phyloP scores from a whole-genome alignment of 2,329 filamentous ascomycete species.

The Penicillium sclerotiorum region DNA sequence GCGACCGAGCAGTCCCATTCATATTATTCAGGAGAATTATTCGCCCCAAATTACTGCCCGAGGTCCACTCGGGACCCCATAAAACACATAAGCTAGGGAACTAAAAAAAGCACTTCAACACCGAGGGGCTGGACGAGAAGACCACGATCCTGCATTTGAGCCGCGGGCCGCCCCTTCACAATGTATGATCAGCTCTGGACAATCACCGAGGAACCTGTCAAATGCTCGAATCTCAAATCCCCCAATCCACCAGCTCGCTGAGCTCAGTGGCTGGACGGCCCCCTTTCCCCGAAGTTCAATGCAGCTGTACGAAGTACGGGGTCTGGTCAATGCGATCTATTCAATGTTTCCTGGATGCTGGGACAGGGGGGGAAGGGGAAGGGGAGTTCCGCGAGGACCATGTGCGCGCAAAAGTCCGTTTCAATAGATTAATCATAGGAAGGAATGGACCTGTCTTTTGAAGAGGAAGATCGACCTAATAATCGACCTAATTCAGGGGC shows the following conservation, averaged over 20 bases:
- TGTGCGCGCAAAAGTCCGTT: not conserved
- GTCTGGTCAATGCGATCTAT: not conserved
- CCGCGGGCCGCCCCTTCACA: conserved; percentile 2
- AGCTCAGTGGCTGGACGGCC: not conserved
- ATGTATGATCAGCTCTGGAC: not conserved
- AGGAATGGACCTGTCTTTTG: conserved; percentile 1
- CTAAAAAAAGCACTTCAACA: not conserved
- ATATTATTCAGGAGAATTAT: not conserved
- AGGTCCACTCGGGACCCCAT: conserved; percentile 2
- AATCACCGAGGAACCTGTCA: conserved; percentile 8
- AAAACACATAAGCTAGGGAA: not conserved
- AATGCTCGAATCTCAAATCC: not conserved
- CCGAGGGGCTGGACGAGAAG: conserved; percentile 8
- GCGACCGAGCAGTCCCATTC: not conserved
- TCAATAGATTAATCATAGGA: not conserved
- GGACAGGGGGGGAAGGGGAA: not conserved
- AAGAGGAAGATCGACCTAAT: not conserved
- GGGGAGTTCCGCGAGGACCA: no score
- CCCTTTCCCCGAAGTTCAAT: conserved; percentile 3
- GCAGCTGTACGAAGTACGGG: conserved; percentile 1
- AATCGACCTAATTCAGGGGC: not conserved
- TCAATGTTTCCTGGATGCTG: not conserved
- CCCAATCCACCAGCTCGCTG: no score
- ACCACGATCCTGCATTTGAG: conserved; percentile 6
- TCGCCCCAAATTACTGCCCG: not conserved